Percentiles rank a stretch among this genome's conserved stretches.
Evolutionary conservation across 2,329 filamentous ascomycete species (phyloP).

Genomic region (Aspergillus fructus): DNA sequence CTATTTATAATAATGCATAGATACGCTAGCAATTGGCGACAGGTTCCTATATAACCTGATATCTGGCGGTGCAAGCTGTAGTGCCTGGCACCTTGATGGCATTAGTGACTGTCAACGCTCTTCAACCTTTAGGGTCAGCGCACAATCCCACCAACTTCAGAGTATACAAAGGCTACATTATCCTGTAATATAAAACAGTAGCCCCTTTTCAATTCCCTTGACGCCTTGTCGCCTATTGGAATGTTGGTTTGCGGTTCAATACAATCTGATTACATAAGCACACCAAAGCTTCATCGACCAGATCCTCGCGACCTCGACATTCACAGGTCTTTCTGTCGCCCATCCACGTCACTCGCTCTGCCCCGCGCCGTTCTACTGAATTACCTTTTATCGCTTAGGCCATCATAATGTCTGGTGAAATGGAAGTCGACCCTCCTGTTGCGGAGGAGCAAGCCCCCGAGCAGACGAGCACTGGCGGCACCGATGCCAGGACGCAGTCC

Average conservation of each 20-base stretch:
- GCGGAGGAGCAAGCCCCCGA: slow-evolving; percentile 32
- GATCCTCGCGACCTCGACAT: not conserved
- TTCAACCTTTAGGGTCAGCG: too few species aligned
- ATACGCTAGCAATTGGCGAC: too few species aligned
- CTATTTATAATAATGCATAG: too few species aligned
- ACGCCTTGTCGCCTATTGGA: not conserved
- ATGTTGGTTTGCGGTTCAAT: not conserved
- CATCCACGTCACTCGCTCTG: not conserved
- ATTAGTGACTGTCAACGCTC: too few species aligned
- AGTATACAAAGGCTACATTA: too few species aligned
- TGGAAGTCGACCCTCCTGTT: slow-evolving; percentile 46
- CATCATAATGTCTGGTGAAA: slow-evolving; percentile 42
- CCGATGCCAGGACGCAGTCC: slow-evolving; percentile 45
- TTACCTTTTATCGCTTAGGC: not conserved
- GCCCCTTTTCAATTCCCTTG: too few species aligned
- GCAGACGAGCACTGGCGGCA: slow-evolving; percentile 29
- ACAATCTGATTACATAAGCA: slow-evolving; percentile 18
- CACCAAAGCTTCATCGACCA: slow-evolving; percentile 7
- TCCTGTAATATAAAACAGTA: too few species aligned
- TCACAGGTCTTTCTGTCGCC: not conserved
- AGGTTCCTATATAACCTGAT: too few species aligned
- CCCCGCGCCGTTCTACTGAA: not conserved
- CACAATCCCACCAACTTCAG: too few species aligned
- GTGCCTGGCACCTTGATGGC: too few species aligned
- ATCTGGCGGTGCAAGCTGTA: too few species aligned